Evolutionary conservation across 2,329 filamentous ascomycete genomes (phyloP).

Genomic region (Clarireedia homoeocarpa): DNA sequence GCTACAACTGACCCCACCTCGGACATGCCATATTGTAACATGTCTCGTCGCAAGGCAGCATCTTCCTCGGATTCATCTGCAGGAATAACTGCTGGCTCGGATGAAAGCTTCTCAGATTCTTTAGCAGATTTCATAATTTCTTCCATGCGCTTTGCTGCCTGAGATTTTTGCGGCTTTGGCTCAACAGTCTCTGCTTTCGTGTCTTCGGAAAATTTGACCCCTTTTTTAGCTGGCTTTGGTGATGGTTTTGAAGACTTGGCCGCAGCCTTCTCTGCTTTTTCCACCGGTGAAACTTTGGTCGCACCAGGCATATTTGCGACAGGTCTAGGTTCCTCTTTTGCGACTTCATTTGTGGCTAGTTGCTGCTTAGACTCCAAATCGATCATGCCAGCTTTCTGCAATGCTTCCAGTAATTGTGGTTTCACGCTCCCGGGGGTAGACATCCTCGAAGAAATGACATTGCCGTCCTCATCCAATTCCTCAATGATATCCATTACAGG

Average conservation of each 20-base stretch:
- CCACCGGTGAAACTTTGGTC: neutral
- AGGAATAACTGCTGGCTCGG: slow-evolving; percentile 50
- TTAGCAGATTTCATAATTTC: slow-evolving; percentile 49
- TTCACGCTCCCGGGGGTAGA: slow-evolving; percentile 61
- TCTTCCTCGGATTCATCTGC: slow-evolving; percentile 74
- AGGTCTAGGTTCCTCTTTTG: slow-evolving; percentile 7
- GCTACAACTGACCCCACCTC: slow-evolving; percentile 91
- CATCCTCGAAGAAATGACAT: slow-evolving; percentile 63
- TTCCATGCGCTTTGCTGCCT: slow-evolving; percentile 37
- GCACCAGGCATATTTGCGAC: too few species aligned
- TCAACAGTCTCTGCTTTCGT: slow-evolving; percentile 37
- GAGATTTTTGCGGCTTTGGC: slow-evolving; percentile 21
- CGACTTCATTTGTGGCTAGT: slow-evolving; percentile 4
- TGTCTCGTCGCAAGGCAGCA: slow-evolving; percentile 70
- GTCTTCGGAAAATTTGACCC: slow-evolving; percentile 55
- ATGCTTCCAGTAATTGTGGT: slow-evolving; percentile 59
- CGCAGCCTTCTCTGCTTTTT: neutral
- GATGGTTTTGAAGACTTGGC: slow-evolving; percentile 10
- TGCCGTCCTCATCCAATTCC: slow-evolving; percentile 83
- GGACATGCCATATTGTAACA: slow-evolving; percentile 81
- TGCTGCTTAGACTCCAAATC: slow-evolving; percentile 8
- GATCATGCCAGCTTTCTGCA: slow-evolving; percentile 67
- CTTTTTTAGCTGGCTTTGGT: slow-evolving; percentile 39
- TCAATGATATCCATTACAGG: slow-evolving; percentile 89
- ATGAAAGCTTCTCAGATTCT: slow-evolving; percentile 39